Conservation (phyloP, 768 basidiomycete genomes). For the Russula sp. region DNA sequence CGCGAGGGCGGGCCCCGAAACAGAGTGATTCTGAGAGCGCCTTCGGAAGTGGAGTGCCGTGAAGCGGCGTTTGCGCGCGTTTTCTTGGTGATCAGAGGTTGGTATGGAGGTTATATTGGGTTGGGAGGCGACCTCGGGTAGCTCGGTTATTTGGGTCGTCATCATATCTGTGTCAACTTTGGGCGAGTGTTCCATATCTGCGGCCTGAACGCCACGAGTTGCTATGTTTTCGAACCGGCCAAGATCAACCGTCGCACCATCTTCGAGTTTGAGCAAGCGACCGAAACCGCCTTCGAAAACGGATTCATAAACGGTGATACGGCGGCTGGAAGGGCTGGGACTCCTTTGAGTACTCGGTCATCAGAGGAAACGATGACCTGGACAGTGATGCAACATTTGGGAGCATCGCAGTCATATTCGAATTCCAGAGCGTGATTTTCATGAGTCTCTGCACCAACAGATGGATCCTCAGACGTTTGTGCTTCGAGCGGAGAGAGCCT, state of each 20-base stretch:
- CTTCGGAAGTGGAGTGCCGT: slow-evolving; percentile 66
- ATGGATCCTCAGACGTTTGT: slow-evolving; percentile 39
- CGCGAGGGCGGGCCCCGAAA: slow-evolving; percentile 74
- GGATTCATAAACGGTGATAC: slow-evolving; percentile 57
- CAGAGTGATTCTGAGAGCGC: slow-evolving; percentile 44
- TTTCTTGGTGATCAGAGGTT: slow-evolving; percentile 32
- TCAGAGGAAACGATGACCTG: slow-evolving; percentile 64
- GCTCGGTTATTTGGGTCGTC: slow-evolving; percentile 11
- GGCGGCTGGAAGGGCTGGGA: slow-evolving; percentile 37
- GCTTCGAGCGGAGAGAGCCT: slow-evolving; percentile 63
- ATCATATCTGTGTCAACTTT: slow-evolving; percentile 15
- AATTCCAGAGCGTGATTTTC: slow-evolving; percentile 83
- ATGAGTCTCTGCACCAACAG: slow-evolving; percentile 46
- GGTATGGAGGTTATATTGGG: slow-evolving; percentile 30
- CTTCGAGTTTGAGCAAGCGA: slow-evolving; percentile 65
- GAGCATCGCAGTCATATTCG: slow-evolving; percentile 88
- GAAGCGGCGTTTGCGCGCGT: slow-evolving; percentile 51
- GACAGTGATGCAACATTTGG: slow-evolving; percentile 77
- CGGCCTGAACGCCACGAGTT: neutral
- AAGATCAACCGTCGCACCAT: slow-evolving; percentile 78
- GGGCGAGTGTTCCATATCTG: neutral
- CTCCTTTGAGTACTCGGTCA: slow-evolving; percentile 52
- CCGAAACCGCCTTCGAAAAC: slow-evolving; percentile 83
- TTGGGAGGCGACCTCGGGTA: neutral
- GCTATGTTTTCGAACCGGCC: slow-evolving; percentile 58